Conservation (phyloP, 306 rosid genomes). For the Lagenaria siceraria region DNA sequence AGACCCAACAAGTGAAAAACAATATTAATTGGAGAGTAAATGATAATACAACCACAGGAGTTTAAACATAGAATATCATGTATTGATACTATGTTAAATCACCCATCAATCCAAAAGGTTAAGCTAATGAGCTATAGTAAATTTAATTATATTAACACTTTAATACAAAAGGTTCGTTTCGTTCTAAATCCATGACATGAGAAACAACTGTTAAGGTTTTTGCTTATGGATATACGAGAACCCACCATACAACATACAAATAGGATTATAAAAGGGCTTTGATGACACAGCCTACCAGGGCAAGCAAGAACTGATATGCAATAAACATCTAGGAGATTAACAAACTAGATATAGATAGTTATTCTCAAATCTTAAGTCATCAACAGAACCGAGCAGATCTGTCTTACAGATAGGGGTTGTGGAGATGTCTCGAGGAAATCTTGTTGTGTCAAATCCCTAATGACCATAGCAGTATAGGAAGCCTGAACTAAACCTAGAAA, state of each 20-base stretch:
- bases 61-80: no score
- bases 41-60: no score
- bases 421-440: background rate
- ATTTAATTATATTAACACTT: no score
- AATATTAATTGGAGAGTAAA: no score
- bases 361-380: background rate
- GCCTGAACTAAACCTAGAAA: background rate
- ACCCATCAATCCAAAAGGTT: no score
- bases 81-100: no score
- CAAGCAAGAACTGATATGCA: background rate
- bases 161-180: background rate
- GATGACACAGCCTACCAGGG: background rate
- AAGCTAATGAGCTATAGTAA: no score
- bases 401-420: background rate
- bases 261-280: background rate
- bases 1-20: no score
- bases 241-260: no score
- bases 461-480: background rate
- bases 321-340: background rate
- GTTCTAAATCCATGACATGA: background rate
- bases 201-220: background rate
- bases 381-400: background rate
- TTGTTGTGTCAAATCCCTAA: background rate
- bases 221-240: background rate
- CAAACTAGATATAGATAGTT: background rate